A percentile compares a stretch with the other conserved stretches of the same genome.
These are phyloP conservation scores for Chytriomyces confervae DNA, from an alignment of 192 early-diverging fungal species.

Conservation along the genomic window DNA sequence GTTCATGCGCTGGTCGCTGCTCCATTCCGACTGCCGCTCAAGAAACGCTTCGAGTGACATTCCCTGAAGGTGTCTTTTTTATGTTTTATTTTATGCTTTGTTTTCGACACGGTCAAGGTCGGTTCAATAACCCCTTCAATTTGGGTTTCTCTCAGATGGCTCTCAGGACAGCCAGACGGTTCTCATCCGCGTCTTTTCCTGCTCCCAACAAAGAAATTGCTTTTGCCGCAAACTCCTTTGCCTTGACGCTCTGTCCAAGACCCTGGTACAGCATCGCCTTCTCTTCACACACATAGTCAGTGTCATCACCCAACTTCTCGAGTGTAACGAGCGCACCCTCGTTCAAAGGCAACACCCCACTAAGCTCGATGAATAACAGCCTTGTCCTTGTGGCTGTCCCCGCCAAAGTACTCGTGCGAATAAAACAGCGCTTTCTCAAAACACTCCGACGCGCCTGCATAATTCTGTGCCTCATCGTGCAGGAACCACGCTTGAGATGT, in stretches of 20 bases:
- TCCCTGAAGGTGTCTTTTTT: no score
- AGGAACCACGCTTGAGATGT: slow-evolving; percentile 2
- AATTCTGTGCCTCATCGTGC: not conserved
- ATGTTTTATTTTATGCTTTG: no score
- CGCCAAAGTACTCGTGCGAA: not conserved
- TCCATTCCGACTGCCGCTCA: not conserved
- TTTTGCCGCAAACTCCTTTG: slow-evolving; percentile 15
- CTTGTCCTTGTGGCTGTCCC: not conserved
- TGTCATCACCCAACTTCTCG: not conserved
- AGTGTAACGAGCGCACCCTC: slow-evolving; percentile 1
- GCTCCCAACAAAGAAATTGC: not conserved
- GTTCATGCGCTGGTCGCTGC: slow-evolving; percentile 8
- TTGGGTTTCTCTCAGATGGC: no score
- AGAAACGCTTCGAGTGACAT: no score
- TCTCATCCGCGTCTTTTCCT: slow-evolving; percentile 2
- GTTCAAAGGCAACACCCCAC: not conserved
- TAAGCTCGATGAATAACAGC: not conserved
- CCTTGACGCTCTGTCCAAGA: not conserved
- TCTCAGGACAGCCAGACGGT: slow-evolving; percentile 3
- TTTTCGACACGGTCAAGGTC: no score
- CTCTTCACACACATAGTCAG: slow-evolving; percentile 24
- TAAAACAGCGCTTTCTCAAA: not conserved
- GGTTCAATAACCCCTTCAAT: no score
- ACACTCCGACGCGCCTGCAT: not conserved
- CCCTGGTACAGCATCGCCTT: slow-evolving; percentile 4